Evolutionary conservation across 805 yeast genomes (phyloP).

Genomic region (Starmerella vaccinii): DNA sequence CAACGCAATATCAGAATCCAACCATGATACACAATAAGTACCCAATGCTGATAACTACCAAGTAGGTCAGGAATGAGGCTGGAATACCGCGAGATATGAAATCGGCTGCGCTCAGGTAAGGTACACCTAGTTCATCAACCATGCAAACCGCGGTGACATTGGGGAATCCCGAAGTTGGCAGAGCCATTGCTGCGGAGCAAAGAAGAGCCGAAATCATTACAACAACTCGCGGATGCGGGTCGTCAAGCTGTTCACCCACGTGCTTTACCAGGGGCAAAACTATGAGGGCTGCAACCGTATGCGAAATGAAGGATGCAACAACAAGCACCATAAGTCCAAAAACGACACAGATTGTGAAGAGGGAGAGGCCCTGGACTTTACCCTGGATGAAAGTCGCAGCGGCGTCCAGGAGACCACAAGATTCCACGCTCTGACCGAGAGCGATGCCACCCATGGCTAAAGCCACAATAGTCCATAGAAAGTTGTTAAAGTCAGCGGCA

Average conservation of each 20-base stretch:
- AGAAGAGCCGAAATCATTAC: conserved; percentile 55
- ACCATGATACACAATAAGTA: conserved; percentile 56
- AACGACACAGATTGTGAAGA: conserved; percentile 61
- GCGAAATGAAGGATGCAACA: conserved; percentile 91
- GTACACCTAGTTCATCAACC: conserved; percentile 84
- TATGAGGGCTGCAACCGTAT: conserved; percentile 93
- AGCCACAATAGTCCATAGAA: conserved; percentile 91
- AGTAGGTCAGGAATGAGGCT: conserved; percentile 63
- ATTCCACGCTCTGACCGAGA: conserved; percentile 85
- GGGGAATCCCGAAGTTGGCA: conserved; percentile 96
- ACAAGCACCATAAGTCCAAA: conserved; percentile 74
- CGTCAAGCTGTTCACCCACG: conserved; percentile 53
- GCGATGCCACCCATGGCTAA: conserved; percentile 98
- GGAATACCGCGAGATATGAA: conserved; percentile 90
- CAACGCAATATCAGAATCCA: conserved; percentile 34
- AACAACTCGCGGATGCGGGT: conserved; percentile 74
- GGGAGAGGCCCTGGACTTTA: conserved; percentile 53
- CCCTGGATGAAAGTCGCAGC: conserved; percentile 62
- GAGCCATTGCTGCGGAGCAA: conserved; percentile 94
- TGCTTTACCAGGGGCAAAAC: conserved; percentile 83
- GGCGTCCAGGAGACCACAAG: conserved; percentile 73
- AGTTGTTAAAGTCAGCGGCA: conserved; percentile 87
- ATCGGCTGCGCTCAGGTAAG: conserved; percentile 74
- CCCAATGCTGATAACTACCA: conserved; percentile 68
- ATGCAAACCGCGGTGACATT: conserved; percentile 94